Base-by-base conservation (phyloP, 2,329 filamentous ascomycete species). In the Cadophora sp. region DNA sequence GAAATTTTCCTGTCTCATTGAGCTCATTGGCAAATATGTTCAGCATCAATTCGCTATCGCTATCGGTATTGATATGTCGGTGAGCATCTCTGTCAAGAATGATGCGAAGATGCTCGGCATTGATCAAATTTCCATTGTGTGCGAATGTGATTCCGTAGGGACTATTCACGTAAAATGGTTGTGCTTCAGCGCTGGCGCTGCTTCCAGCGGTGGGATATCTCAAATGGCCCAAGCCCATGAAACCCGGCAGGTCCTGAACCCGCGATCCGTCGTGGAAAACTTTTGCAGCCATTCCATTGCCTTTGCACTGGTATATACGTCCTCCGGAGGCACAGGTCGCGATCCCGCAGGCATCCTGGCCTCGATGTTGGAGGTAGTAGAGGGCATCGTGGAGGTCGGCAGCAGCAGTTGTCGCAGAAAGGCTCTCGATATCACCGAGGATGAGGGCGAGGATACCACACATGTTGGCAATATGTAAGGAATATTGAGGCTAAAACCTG, bases 101-200 rank as follows among this genome's bases (percentile, higher is more conserved):
- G 69, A 83, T 79, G 76, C 86, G 88, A 51, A 94, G 81, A 64
- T 91, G 87, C 1, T 85, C 85, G 0, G 91, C 89, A 76, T 93
- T 93, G 83, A 97, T 92, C 58, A 97, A 84, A 80, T 97, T 97
- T 69, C 94, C 94, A 77, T 97, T 97, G 81, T 96, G 91, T 26
- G 90, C 87, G 78, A 96, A 87, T 76, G 87, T 92, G 74, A 97
- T 91, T 59, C 93, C 93, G 77, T 93, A 96, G 0, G 92, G 93
- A 67, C 86, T 87, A 82, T 97, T 97, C 75, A 96, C 93, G 78
- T 96, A 97, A 80, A 97, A 97, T 0, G 94, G 94, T 80, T 97
- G 94, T 12, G 93, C 92, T 80, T 97, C 93, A 8, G 93, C 90
- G 76, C 93, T 95, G 68, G 88, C 88, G 73, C 91, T 92, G 78